A percentile compares a stretch with the other conserved stretches of the same genome.
These are phyloP conservation scores for Parascedosporium putredinis DNA, from an alignment of 2,329 filamentous ascomycete species.

Conservation along the genomic window DNA sequence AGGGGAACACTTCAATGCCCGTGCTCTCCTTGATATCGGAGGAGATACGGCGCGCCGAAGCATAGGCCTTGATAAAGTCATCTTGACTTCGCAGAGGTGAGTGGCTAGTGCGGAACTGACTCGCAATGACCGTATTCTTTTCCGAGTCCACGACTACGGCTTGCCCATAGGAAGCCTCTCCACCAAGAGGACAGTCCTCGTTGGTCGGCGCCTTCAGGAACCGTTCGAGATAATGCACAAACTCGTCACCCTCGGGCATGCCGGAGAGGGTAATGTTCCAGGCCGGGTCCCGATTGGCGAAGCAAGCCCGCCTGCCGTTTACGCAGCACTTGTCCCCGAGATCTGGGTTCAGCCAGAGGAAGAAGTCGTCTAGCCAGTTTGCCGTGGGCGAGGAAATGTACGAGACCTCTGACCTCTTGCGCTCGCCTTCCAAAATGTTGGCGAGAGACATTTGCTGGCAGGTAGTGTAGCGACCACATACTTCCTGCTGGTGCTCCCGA, in stretches of 20 bases:
- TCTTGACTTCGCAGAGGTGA: constrained; percentile 76
- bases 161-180: constrained; percentile 75
- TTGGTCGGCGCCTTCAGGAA: constrained; percentile 76
- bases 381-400: constrained; percentile 83
- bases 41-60: constrained; percentile 79
- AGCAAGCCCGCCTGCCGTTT: constrained; percentile 63
- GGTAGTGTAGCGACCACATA: constrained; percentile 85
- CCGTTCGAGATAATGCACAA: constrained; percentile 71
- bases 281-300: constrained; percentile 61
- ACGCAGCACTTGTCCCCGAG: constrained; percentile 61
- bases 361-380: constrained; percentile 95
- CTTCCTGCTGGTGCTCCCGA: constrained; percentile 65
- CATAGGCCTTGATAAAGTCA: constrained; percentile 89
- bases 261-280: constrained; percentile 87
- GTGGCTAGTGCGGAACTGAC: constrained; percentile 86
- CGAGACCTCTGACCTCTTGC: constrained; percentile 77
- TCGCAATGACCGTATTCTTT: constrained; percentile 60
- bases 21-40: constrained; percentile 61
- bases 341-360: constrained; percentile 88
- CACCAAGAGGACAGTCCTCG: constrained; percentile 77
- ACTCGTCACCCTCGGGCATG: constrained; percentile 91
- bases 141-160: constrained; percentile 70
- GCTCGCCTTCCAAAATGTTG: constrained; percentile 87
- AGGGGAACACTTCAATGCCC: constrained; percentile 80
- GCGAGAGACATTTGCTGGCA: constrained; percentile 76